Evolutionary conservation across 164 flowering plant genomes (phyloP).

Genomic region (Liquidambar formosana): DNA sequence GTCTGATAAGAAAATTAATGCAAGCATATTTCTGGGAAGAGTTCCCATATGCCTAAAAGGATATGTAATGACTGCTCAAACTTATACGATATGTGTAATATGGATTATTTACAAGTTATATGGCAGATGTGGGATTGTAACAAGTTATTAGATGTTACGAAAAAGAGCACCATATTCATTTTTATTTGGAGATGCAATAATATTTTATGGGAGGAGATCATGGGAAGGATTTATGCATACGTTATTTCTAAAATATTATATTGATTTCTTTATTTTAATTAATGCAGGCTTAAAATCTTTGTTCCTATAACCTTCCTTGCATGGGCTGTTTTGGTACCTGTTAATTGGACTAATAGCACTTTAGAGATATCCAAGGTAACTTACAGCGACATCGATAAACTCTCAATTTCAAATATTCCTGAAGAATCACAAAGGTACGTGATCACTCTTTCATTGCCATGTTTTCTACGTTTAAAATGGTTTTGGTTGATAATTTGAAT

Average conservation of each 20-base stretch:
- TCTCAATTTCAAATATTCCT: conserved; percentile 66
- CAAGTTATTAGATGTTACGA: too few species aligned
- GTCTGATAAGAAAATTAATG: too few species aligned
- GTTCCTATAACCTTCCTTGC: conserved; percentile 65
- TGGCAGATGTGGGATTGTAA: too few species aligned
- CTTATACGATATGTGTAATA: too few species aligned
- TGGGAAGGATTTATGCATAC: too few species aligned
- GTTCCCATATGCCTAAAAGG: too few species aligned
- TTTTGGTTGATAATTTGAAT: background rate
- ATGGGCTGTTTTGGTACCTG: conserved; percentile 58
- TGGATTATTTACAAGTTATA: too few species aligned
- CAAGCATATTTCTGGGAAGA: too few species aligned
- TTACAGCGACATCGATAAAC: conserved; percentile 61
- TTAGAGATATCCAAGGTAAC: conserved; percentile 28
- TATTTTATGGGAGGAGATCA: too few species aligned
- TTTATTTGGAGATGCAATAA: too few species aligned
- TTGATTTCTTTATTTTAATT: background rate
- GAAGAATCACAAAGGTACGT: conserved; percentile 50
- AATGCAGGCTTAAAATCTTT: conserved; percentile 68
- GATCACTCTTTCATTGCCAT: background rate
- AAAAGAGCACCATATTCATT: too few species aligned
- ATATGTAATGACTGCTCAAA: too few species aligned
- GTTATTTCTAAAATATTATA: background rate
- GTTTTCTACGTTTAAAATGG: background rate
- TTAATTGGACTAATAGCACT: conserved; percentile 49